Base-by-base conservation (phyloP, 345 rosid genomes). In the Eutrema japonicum region DNA sequence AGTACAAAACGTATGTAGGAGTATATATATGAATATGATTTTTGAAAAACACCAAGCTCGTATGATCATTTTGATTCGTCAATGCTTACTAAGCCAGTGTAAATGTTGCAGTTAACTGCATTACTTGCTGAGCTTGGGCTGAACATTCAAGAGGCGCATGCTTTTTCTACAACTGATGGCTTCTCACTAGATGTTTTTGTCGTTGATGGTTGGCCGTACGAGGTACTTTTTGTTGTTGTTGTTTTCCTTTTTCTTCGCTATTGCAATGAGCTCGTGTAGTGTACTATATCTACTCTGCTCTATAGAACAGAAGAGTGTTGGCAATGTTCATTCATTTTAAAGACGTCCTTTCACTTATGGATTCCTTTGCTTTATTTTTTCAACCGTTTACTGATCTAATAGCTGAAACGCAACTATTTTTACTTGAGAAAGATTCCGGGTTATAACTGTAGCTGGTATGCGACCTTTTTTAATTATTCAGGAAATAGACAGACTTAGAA, bases 191-290 rank as follows among this genome's bases (percentile, higher is more conserved):
- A 95, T 85, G 97, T 92, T 70, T 95, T 95, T 82, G 97, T 95
- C 62, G 97, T 95, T 79, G 99, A 95, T 71, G 97, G 99, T 80
- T 95, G 97, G 99, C 96, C 90, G n/a, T 92, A 74, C 74, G 97
- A 95, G 99, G 99, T 92, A 83, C 10, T 12, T 47, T 48, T 64
- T 59, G 40, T 41, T 51, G 0, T 32, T 11, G 12, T n/a, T 53
- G 10, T 64, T 54, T 10, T 63, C 65, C 60, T 49, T 62, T 46
- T 36, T 14, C 64, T 63, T 45, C n/a, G 5, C 4, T n/a, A 12
- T 69, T 42, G 8, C 64, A 16, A 36, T 3, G 1, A 33, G 48
- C 2, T 46, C 4, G 9, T 66, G 7, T 48, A 56, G n/a, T 46
- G 26, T 55, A 29, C 54, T 27, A 38, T 30, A 57, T 56, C 33